Percentiles rank a stretch among this genome's conserved stretches.
These are phyloP conservation scores for Annulohypoxylon nitens DNA, from an alignment of 495 filamentous ascomycete species.

Conservation along the genomic window DNA sequence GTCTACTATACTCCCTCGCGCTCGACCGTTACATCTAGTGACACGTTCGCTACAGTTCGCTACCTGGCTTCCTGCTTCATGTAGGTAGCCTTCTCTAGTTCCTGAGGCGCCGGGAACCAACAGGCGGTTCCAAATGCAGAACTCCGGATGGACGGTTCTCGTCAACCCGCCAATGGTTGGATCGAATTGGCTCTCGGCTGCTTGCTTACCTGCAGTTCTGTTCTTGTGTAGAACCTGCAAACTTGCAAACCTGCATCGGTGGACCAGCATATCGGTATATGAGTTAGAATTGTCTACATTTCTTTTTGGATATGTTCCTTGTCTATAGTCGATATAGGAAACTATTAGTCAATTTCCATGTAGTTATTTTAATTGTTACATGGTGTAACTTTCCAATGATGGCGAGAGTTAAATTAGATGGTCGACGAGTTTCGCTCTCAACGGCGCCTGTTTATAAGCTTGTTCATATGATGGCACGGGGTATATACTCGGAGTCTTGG, in stretches of 20 bases:
- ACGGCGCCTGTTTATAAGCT: conserved; percentile 9
- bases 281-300: neutral
- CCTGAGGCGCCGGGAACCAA: conserved; percentile 23
- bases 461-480: neutral
- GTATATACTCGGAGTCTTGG: conserved; percentile 7
- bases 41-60: conserved; percentile 21
- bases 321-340: neutral
- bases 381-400: conserved; percentile 3
- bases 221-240: conserved; percentile 9
- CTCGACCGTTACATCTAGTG: conserved; percentile 31
- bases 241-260: conserved; percentile 30
- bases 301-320: neutral
- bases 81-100: conserved; percentile 19
- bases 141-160: conserved; percentile 9
- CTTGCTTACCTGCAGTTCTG: conserved; percentile 31
- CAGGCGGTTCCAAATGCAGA: conserved; percentile 15
- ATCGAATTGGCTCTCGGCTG: conserved; percentile 15
- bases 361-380: neutral
- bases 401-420: neutral
- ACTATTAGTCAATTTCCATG: neutral
- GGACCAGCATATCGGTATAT: conserved; percentile 34
- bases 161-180: conserved; percentile 12
- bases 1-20: conserved; percentile 21
- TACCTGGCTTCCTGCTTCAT: conserved; percentile 7
- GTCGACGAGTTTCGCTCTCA: conserved; percentile 19